phyloP scores from a whole-genome alignment of 768 basidiomycete species.

The Boletellus ananiceps region DNA sequence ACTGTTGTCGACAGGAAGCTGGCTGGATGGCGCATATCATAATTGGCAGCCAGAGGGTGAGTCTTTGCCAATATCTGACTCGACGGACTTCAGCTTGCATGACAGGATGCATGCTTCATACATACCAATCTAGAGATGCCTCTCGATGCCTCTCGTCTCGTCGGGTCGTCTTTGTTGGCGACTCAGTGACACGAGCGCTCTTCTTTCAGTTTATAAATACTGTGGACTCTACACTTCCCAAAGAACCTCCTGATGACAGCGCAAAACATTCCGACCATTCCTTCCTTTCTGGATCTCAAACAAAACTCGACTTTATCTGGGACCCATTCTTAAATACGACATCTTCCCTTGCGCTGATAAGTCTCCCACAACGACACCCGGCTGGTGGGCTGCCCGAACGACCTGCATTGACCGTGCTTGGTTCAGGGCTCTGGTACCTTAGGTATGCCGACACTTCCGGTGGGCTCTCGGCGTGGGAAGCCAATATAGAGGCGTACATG shows the following conservation, averaged over 20 bases:
- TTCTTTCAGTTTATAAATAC: slow-evolving; percentile 70
- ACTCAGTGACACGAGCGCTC: slow-evolving; percentile 75
- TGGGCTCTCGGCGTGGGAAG: slow-evolving; percentile 75
- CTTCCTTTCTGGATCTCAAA: slow-evolving; percentile 43
- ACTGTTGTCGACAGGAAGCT: slow-evolving; percentile 66
- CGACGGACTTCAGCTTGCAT: slow-evolving; percentile 7
- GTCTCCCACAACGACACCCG: slow-evolving; percentile 7
- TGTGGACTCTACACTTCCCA: slow-evolving; percentile 55
- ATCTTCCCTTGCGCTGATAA: slow-evolving; percentile 44
- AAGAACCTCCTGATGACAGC: slow-evolving; percentile 47
- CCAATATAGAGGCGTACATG: slow-evolving; percentile 65
- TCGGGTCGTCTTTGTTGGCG: slow-evolving; percentile 74
- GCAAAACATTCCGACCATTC: slow-evolving; percentile 67
- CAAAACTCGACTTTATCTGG: slow-evolving; percentile 64
- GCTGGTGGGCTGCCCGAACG: slow-evolving; percentile 14
- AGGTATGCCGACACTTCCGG: slow-evolving; percentile 68
- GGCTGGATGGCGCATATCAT: slow-evolving; percentile 61
- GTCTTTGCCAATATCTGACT: slow-evolving; percentile 24
- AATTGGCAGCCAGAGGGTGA: slow-evolving; percentile 87
- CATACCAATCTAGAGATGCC: slow-evolving; percentile 54
- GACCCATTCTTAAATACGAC: slow-evolving; percentile 84
- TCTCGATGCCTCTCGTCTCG: slow-evolving; percentile 52
- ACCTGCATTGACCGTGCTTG: slow-evolving; percentile 73
- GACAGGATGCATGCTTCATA: slow-evolving; percentile 75
- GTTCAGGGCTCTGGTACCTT: slow-evolving; percentile 88